A percentile compares a stretch with the other conserved stretches of the same genome.
Conservation (phyloP, 495 filamentous ascomycete genomes). For the Trichoderma orchidacearum region DNA sequence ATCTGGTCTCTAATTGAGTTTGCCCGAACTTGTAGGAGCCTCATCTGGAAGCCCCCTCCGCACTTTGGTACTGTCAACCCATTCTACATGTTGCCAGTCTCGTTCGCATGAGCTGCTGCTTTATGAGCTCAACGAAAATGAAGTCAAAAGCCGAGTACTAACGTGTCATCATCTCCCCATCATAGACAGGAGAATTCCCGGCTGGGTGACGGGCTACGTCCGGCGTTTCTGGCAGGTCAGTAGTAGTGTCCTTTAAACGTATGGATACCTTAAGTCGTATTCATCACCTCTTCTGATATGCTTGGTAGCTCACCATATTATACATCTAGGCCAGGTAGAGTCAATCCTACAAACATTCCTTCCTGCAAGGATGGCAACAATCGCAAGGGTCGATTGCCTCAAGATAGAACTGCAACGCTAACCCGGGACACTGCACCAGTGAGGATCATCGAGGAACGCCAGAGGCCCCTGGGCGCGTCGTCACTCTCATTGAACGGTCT, state of each 20-base stretch:
- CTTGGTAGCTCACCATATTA: background rate
- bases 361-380: background rate
- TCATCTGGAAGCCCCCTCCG: conserved; percentile 98
- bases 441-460: conserved; percentile 93
- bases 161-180: no score
- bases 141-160: conserved; percentile 8
- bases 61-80: conserved; percentile 58
- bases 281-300: background rate
- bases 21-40: conserved; percentile 46
- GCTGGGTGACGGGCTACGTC: conserved; percentile 89
- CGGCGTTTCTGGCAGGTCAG: conserved; percentile 93
- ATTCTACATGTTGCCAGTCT: no score
- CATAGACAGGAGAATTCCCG: conserved; percentile 70
- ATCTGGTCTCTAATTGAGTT: conserved; percentile 2
- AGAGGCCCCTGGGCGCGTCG: conserved; percentile 74
- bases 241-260: no score
- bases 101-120: no score
- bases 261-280: no score
- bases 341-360: background rate
- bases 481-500: conserved; percentile 72
- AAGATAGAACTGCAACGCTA: background rate
- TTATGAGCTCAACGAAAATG: background rate
- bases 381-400: background rate
- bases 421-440: conserved; percentile 23
- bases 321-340: background rate